Percentiles rank a stretch among this genome's conserved stretches.
Evolutionary conservation across 257 asterid genomes (phyloP).

Genomic region (Solanum piurae): DNA sequence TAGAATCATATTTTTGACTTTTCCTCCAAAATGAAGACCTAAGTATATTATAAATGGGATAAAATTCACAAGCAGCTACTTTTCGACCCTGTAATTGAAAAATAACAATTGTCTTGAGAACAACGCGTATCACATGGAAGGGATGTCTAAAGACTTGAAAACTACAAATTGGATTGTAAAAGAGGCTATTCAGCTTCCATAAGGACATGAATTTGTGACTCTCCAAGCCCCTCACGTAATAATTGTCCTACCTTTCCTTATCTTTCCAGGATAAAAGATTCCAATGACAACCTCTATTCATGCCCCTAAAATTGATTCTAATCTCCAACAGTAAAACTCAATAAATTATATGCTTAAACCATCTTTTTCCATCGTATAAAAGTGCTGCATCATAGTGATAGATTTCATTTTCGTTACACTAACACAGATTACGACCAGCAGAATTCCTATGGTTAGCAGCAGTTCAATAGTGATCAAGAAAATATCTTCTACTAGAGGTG

Average conservation of each 20-base stretch:
- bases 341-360: too few relatives aligned
- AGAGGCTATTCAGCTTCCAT: conserved; percentile 16
- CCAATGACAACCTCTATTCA: conserved; percentile 9
- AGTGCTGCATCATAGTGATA: neutral
- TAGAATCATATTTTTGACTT: neutral
- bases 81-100: neutral
- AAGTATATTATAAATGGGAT: neutral
- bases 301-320: neutral
- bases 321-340: neutral
- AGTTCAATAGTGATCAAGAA: neutral
- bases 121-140: conserved; percentile 6
- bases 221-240: conserved; percentile 24
- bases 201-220: conserved; percentile 29
- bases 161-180: conserved; percentile 22
- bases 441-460: neutral
- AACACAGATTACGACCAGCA: neutral
- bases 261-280: conserved; percentile 28
- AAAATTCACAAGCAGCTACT: neutral
- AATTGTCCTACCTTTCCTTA: conserved; percentile 34
- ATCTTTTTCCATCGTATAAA: neutral
- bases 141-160: conserved; percentile 22
- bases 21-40: neutral
- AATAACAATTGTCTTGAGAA: neutral
- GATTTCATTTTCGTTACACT: neutral
- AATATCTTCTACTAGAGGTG: neutral